Percentiles rank a stretch among this genome's conserved stretches.
Conservation (phyloP, 495 filamentous ascomycete genomes). For the Poronia punctata region DNA sequence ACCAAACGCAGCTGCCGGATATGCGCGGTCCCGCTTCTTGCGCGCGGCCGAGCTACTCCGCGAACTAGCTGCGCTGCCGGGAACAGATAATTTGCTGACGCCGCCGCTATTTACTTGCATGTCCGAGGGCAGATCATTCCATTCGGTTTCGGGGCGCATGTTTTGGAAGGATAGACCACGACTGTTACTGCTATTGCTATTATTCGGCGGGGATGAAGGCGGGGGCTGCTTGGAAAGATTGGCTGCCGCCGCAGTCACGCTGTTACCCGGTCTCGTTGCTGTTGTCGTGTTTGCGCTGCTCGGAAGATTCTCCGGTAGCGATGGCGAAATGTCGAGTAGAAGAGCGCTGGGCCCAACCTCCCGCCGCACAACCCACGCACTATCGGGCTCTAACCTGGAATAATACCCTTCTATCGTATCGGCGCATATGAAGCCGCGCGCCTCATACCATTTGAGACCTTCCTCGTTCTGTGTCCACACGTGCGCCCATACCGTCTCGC, state of each 20-base stretch:
- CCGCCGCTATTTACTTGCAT: slow-evolving; percentile 26
- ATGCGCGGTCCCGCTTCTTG: slow-evolving; percentile 44
- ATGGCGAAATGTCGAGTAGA: not conserved
- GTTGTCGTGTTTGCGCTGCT: not conserved
- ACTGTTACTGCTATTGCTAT: slow-evolving; percentile 13
- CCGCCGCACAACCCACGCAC: slow-evolving; percentile 65
- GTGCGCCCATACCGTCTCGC: slow-evolving; percentile 63
- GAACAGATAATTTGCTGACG: slow-evolving; percentile 3
- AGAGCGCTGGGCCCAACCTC: slow-evolving; percentile 18
- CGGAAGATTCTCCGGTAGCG: not conserved
- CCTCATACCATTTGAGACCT: slow-evolving; percentile 76
- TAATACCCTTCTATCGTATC: slow-evolving; percentile 69
- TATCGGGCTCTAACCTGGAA: slow-evolving; percentile 69
- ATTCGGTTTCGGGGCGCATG: slow-evolving; percentile 44
- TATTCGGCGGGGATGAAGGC: slow-evolving; percentile 1
- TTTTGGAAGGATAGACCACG: slow-evolving; percentile 44
- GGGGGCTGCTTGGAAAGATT: slow-evolving; percentile 10
- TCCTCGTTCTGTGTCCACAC: slow-evolving; percentile 92
- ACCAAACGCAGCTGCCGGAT: slow-evolving; percentile 48
- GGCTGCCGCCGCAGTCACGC: slow-evolving; percentile 25
- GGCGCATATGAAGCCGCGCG: slow-evolving; percentile 63
- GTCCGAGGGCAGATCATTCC: slow-evolving; percentile 50
- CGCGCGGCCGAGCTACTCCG: slow-evolving; percentile 37
- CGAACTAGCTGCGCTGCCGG: slow-evolving; percentile 37
- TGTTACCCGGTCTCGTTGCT: slow-evolving; percentile 5